phyloP scores from a whole-genome alignment of 164 flowering plant species.

The Sextonia rubra region DNA sequence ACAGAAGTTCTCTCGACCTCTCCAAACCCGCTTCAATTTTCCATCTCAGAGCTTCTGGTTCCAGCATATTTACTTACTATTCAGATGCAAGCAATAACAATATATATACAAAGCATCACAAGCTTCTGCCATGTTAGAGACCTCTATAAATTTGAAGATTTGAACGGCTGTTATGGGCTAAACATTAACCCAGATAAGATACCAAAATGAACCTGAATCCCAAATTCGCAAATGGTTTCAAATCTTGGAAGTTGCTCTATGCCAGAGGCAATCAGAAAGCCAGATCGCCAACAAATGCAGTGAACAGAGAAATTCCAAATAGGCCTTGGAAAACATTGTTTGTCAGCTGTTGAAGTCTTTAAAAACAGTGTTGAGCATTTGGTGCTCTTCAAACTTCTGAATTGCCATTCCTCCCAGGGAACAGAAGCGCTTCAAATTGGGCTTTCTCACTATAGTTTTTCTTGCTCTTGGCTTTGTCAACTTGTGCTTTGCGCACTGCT shows the following conservation, averaged over 20 bases:
- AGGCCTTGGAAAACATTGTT: not conserved
- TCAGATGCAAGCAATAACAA: not conserved
- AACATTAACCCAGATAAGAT: too few species aligned
- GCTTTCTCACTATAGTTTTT: conserved; percentile 21
- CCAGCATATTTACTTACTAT: not conserved
- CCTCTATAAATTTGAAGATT: not conserved
- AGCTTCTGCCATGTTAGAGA: not conserved
- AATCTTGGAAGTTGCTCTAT: not conserved
- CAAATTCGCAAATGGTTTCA: not conserved
- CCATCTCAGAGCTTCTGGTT: not conserved
- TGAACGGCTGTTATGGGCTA: not conserved
- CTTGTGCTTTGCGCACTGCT: conserved; percentile 83
- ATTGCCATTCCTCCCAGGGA: conserved; percentile 24
- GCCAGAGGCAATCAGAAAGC: not conserved
- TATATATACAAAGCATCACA: not conserved
- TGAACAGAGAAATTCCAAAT: not conserved
- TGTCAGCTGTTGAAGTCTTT: not conserved
- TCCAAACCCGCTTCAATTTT: not conserved
- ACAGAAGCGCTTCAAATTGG: conserved; percentile 38
- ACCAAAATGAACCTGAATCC: not conserved
- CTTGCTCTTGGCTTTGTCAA: conserved; percentile 48
- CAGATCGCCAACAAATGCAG: not conserved
- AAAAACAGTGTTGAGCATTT: not conserved
- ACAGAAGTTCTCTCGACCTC: not conserved
- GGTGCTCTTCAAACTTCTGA: conserved; percentile 14